Evolutionary conservation across 495 filamentous ascomycete species (phyloP).

Genomic region (Daldinia concentrica): DNA sequence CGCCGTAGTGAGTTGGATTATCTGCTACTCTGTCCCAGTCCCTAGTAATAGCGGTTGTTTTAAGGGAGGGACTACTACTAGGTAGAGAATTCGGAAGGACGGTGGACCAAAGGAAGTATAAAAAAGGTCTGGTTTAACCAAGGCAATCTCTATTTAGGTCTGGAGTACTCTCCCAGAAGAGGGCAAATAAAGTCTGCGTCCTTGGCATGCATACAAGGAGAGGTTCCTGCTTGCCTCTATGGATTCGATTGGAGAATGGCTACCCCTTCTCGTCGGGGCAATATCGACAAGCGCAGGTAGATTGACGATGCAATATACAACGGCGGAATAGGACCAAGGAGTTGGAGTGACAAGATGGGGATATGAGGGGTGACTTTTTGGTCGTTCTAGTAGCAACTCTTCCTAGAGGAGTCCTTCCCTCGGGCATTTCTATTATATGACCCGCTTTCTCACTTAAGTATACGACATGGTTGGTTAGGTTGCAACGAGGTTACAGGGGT

Average conservation of each 20-base stretch:
- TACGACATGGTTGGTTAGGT: slow-evolving; percentile 39
- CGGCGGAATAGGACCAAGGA: slow-evolving; percentile 40
- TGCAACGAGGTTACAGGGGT: slow-evolving; percentile 31
- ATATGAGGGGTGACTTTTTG: slow-evolving; percentile 38
- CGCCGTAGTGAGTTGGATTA: slow-evolving; percentile 34
- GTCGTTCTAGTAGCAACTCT: slow-evolving; percentile 34
- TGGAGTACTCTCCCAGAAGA: slow-evolving; percentile 42
- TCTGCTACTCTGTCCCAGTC: slow-evolving; percentile 30
- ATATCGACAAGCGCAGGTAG: slow-evolving; percentile 46
- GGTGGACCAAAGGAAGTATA: slow-evolving; percentile 49
- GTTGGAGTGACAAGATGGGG: slow-evolving; percentile 38
- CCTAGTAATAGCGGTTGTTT: slow-evolving; percentile 40
- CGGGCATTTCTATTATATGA: slow-evolving; percentile 45
- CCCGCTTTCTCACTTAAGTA: slow-evolving; percentile 42
- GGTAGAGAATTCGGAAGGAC: slow-evolving; percentile 46
- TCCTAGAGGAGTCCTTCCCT: slow-evolving; percentile 36
- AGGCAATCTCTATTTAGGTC: slow-evolving; percentile 42
- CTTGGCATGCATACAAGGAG: slow-evolving; percentile 48
- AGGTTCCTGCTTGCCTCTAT: slow-evolving; percentile 45
- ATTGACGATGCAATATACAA: slow-evolving; percentile 50
- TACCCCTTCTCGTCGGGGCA: slow-evolving; percentile 41
- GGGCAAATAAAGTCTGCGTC: slow-evolving; percentile 44
- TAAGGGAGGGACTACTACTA: slow-evolving; percentile 41
- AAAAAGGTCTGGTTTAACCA: slow-evolving; percentile 47
- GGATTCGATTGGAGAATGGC: slow-evolving; percentile 45